phyloP scores from a whole-genome alignment of 352 stramenopile genomes.

The Phytopythium vexans region DNA sequence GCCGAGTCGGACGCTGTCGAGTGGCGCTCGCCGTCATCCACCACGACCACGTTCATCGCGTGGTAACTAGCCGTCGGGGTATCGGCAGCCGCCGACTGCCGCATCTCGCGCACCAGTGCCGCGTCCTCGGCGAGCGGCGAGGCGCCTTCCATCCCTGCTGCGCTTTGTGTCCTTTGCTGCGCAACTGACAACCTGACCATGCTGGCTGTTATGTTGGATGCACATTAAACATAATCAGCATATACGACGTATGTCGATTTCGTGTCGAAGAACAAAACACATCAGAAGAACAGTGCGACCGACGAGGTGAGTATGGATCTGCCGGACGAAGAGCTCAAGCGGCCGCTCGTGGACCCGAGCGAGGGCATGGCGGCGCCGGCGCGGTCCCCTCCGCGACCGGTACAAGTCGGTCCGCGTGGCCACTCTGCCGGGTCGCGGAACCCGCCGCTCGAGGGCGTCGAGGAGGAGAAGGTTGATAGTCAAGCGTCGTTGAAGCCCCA shows the following conservation, averaged over 20 bases:
- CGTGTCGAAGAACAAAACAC: no score
- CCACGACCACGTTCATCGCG: slow-evolving; percentile 6
- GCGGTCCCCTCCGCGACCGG: slow-evolving; percentile 1
- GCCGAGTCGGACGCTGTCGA: not conserved
- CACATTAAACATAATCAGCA: no score
- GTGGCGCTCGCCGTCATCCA: not conserved
- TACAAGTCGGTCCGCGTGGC: not conserved
- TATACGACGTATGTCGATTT: no score
- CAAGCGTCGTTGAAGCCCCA: slow-evolving; percentile 1
- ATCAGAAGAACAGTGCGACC: not conserved
- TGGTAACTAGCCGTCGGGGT: slow-evolving; percentile 4
- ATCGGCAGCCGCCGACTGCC: not conserved
- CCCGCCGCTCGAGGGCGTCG: slow-evolving; percentile 23
- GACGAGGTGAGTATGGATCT: slow-evolving; percentile 47
- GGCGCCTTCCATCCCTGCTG: no score
- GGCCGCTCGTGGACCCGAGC: slow-evolving; percentile 49
- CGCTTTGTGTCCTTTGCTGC: no score
- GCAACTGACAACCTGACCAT: no score
- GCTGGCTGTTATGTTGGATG: no score
- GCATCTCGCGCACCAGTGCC: no score
- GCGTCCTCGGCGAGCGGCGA: no score
- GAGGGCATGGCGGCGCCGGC: slow-evolving; percentile 6
- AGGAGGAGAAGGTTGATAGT: slow-evolving; percentile 63
- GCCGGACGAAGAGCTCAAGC: slow-evolving; percentile 71
- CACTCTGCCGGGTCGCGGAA: slow-evolving; percentile 10